These are phyloP conservation scores for Dalbergia cochinchinensis DNA, from an alignment of 306 rosid genomes.

Conservation along the genomic window DNA sequence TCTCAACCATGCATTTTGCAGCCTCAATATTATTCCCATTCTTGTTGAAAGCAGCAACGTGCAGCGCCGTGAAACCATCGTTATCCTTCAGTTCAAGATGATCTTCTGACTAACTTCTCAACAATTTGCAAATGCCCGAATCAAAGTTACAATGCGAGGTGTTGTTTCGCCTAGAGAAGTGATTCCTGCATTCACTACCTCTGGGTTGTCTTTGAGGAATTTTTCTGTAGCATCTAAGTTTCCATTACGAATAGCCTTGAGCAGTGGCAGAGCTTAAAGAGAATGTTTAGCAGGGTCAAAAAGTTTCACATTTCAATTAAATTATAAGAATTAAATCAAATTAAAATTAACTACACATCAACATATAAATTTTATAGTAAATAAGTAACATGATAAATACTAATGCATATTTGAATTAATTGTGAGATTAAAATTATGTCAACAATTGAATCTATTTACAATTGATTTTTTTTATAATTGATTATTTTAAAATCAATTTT, in stretches of 20 bases:
- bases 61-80: background rate
- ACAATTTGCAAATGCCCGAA: background rate
- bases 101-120: background rate
- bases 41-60: background rate
- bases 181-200: background rate
- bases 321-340: too few relatives aligned
- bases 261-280: too few relatives aligned
- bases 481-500: too few relatives aligned
- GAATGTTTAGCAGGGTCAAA: too few relatives aligned
- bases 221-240: background rate
- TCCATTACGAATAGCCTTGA: background rate
- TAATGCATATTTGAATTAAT: too few relatives aligned
- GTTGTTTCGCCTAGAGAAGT: background rate
- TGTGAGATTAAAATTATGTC: too few relatives aligned
- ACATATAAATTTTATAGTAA: too few relatives aligned
- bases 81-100: background rate
- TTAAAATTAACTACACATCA: too few relatives aligned
- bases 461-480: too few relatives aligned
- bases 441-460: too few relatives aligned
- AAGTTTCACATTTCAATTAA: too few relatives aligned
- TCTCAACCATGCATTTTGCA: constrained; percentile 3
- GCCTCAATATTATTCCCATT: background rate
- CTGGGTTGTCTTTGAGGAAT: background rate
- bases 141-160: background rate
- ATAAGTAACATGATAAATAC: too few relatives aligned